phyloP scores from a whole-genome alignment of 2,329 filamentous ascomycete genomes.

The Rhexocercosporidium sp. region DNA sequence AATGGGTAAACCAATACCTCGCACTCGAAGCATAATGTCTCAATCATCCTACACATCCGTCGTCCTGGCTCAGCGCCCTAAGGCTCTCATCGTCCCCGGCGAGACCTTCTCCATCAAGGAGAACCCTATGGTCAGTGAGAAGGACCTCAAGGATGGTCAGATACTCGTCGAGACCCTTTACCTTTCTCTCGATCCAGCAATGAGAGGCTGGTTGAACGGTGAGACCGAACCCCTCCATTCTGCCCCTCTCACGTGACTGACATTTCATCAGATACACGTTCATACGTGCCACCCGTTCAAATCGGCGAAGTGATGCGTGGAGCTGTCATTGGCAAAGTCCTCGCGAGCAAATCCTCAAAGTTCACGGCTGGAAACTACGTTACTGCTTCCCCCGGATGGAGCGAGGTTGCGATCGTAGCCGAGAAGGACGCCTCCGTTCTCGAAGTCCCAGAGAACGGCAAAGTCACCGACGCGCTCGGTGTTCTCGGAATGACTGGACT shows the following conservation, averaged over 20 bases:
- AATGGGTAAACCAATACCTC: conserved; percentile 31
- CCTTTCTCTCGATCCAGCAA: conserved; percentile 75
- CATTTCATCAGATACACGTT: conserved; percentile 49
- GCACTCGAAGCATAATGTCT: conserved; percentile 39
- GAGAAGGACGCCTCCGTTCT: conserved; percentile 54
- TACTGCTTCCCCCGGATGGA: conserved; percentile 63
- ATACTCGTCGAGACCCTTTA: conserved; percentile 67
- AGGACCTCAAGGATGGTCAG: conserved; percentile 65
- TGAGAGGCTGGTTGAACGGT: conserved; percentile 72
- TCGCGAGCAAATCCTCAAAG: conserved; percentile 61
- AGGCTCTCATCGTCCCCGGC: conserved; percentile 63
- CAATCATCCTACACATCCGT: conserved; percentile 46
- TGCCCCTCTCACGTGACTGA: conserved; percentile 21
- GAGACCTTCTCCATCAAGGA: conserved; percentile 65
- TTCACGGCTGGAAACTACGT: conserved; percentile 65
- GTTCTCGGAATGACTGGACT: conserved; percentile 70
- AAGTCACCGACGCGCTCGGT: conserved; percentile 64
- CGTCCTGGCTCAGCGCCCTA: conserved; percentile 68
- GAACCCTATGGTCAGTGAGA: conserved; percentile 50
- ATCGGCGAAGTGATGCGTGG: conserved; percentile 74
- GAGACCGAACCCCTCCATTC: background rate
- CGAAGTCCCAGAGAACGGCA: conserved; percentile 47
- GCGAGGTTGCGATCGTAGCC: conserved; percentile 64
- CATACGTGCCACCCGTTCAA: conserved; percentile 72
- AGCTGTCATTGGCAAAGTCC: conserved; percentile 61